Evolutionary conservation across 2,329 filamentous ascomycete species (phyloP), one percentile per base, ranked within the genome.

Genomic region (Talaromyces sp.): DNA sequence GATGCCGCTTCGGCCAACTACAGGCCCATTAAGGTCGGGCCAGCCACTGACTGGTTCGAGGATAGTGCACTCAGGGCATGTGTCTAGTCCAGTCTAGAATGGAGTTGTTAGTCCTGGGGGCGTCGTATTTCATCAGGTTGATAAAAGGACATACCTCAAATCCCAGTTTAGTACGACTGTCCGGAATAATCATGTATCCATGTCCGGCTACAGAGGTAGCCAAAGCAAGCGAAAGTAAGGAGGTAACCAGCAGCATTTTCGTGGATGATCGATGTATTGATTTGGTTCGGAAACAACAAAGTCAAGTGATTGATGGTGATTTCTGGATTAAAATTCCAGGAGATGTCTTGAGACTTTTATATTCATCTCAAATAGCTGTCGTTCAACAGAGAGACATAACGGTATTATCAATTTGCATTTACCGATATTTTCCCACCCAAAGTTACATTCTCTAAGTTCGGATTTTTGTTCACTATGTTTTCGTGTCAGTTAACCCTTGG

Each of bases 41-140:
- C 81, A 84, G 1, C 81, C 71, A 0, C 66, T 63, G 3, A 85
- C 82, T 0, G 82, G 82, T 63, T 85, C 82, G 1, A 82, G 78
- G 60, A 85, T 84, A 6, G 81, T 78, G 65, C 82, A 85, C 68
- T 84, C 82, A 0, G 82, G 82, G 65, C 82, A 85, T 0, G 80
- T 78, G 63, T 84, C 82, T 4, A 76, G 69, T 0, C 79, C 79
- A 31, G 78, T 73, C 81, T 83, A 61, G 4, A 12, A 40, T 27
- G n/a, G 2, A 5, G 54, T 57, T 34, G n/a, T 36, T 28, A 34
- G 10, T 28, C 18, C 7, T 51, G 47, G 7, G 30, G 9, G 28
- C 9, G 3, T 8, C 27, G 9, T 10, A 16, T 47, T 47, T 47
- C 42, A 14, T 10, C n/a, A 51, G 14, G 7, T 8, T 18, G n/a